These are phyloP conservation scores for Cryptococcus sp. DNA, from an alignment of 1,284 basidiomycete genomes.

Conservation along the genomic window DNA sequence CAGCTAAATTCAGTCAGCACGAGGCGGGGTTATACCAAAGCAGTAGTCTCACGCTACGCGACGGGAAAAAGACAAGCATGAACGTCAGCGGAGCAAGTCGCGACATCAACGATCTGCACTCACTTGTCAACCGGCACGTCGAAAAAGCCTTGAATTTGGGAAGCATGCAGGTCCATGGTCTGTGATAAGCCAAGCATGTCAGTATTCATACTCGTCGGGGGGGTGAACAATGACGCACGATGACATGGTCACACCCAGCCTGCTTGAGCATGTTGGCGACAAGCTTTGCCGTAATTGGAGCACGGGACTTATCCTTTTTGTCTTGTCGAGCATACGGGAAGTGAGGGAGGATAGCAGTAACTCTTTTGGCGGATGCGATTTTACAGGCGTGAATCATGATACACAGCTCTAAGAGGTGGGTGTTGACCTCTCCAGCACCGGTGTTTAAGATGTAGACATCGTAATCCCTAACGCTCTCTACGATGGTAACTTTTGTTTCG, in stretches of 20 bases:
- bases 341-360: slow-evolving; percentile 92
- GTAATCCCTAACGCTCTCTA: slow-evolving; percentile 94
- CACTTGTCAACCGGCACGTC: slow-evolving; percentile 99
- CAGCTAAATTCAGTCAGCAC: slow-evolving; percentile 60
- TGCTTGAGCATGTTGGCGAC: slow-evolving; percentile 99
- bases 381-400: slow-evolving; percentile 99
- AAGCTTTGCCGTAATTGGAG: slow-evolving; percentile 97
- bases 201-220: neutral
- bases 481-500: slow-evolving; percentile 87
- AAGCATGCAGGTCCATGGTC: slow-evolving; percentile 98
- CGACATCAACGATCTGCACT: slow-evolving; percentile 52
- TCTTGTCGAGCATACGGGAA: slow-evolving; percentile 97
- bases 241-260: slow-evolving; percentile 97
- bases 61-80: slow-evolving; percentile 3
- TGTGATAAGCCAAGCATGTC: slow-evolving; percentile 44
- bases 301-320: slow-evolving; percentile 99
- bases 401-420: slow-evolving; percentile 90
- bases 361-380: slow-evolving; percentile 90
- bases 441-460: slow-evolving; percentile 99
- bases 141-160: slow-evolving; percentile 99
- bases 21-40: neutral
- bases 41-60: neutral
- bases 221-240: slow-evolving; percentile 63
- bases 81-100: no score
- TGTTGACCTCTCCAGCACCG: slow-evolving; percentile 64